These are phyloP conservation scores for Neoascochyta sp. DNA, from an alignment of 2,329 filamentous ascomycete species.

Conservation along the genomic window DNA sequence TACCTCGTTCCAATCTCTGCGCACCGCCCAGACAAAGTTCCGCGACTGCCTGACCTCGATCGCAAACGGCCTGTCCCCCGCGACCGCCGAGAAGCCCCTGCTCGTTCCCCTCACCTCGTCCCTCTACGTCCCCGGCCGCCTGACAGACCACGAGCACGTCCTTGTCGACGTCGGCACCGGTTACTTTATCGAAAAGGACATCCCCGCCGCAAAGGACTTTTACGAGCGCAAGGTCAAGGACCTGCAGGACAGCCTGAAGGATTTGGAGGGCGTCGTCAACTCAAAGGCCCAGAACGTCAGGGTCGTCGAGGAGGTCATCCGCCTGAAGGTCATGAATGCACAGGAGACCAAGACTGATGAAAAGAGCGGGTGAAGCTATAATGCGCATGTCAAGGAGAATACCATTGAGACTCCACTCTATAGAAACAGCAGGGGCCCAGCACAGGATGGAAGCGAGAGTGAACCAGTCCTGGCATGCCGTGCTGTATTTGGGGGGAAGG, in stretches of 20 bases:
- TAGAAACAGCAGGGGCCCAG: too few relatives aligned
- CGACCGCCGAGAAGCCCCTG: constrained; percentile 54
- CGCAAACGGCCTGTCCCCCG: constrained; percentile 51
- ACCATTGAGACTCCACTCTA: too few relatives aligned
- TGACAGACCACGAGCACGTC: constrained; percentile 49
- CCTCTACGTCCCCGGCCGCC: constrained; percentile 82
- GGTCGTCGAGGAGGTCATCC: constrained; percentile 73
- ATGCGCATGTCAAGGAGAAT: too few relatives aligned
- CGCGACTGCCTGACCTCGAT: constrained; percentile 82
- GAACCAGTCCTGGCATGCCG: too few relatives aligned
- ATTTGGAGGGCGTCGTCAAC: constrained; percentile 65
- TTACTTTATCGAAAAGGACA: constrained; percentile 85
- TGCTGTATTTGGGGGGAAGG: too few relatives aligned
- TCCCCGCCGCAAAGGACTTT: constrained; percentile 61
- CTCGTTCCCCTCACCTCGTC: constrained; percentile 94
- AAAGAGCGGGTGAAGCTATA: constrained; percentile 16
- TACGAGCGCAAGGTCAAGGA: constrained; percentile 67
- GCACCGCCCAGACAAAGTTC: constrained; percentile 87
- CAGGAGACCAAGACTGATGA: constrained; percentile 28
- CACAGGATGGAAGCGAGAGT: too few relatives aligned
- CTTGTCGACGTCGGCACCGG: constrained; percentile 91
- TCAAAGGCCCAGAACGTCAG: constrained; percentile 80
- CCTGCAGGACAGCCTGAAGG: constrained; percentile 60
- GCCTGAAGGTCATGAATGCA: constrained; percentile 35
- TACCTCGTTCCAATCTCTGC: constrained; percentile 82